These are phyloP conservation scores for Aspergillus sp. DNA, from an alignment of 2,329 filamentous ascomycete species.

Conservation along the genomic window DNA sequence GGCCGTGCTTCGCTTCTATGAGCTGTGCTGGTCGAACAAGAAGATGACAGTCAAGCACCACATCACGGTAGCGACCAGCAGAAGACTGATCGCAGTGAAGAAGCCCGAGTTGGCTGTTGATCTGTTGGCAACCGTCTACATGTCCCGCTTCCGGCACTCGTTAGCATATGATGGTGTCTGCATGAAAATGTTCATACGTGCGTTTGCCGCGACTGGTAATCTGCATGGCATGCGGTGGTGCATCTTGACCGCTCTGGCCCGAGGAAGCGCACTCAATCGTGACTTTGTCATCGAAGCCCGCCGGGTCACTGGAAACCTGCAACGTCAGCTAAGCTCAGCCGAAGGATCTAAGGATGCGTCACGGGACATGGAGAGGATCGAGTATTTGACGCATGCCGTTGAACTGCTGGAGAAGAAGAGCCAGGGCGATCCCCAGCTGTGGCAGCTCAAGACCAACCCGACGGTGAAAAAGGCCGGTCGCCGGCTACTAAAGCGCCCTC, in stretches of 20 bases:
- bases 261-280: conserved; percentile 31
- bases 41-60: conserved; percentile 40
- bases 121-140: conserved; percentile 39
- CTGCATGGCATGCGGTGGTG: conserved; percentile 45
- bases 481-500: conserved; percentile 13
- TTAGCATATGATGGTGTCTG: conserved; percentile 39
- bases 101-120: conserved; percentile 34
- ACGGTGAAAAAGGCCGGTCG: conserved; percentile 18
- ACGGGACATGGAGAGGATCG: conserved; percentile 15
- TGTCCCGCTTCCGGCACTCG: conserved; percentile 37
- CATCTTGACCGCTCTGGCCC: conserved; percentile 40
- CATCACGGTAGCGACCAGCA: conserved; percentile 31
- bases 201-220: conserved; percentile 32
- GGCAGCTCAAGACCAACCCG: conserved; percentile 15
- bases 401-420: conserved; percentile 27
- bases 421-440: conserved; percentile 22
- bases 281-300: conserved; percentile 39
- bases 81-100: conserved; percentile 30
- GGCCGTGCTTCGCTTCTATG: conserved; percentile 43
- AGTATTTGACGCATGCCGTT: conserved; percentile 24
- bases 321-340: conserved; percentile 13
- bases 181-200: conserved; percentile 43
- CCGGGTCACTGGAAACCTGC: conserved; percentile 26
- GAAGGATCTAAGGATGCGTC: conserved; percentile 6
- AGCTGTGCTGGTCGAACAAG: conserved; percentile 37